Evolutionary conservation across 2,329 filamentous ascomycete species (phyloP), one percentile per base, ranked within the genome.

Genomic region (Rhinocladiella similis): DNA sequence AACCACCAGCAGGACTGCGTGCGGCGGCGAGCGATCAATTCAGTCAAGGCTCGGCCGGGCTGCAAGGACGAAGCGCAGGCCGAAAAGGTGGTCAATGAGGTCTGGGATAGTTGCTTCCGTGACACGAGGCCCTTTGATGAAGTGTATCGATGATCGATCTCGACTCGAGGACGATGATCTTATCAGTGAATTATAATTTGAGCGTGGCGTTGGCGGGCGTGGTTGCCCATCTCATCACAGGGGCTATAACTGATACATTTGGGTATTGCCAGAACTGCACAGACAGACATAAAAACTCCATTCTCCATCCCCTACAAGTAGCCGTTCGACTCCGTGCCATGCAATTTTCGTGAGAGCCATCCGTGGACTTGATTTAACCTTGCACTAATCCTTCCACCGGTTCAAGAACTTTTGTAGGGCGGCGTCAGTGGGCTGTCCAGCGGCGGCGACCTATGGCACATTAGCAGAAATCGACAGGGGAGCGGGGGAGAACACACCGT

Each of bases 51-150:
- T 33, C 81, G 94, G 59, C 91, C 91, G 14, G 80, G 82, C 46
- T 94, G 92, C 70, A 90, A 89, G 72, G 89, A 96, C 72, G 87
- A 96, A 66, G 85, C 86, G 13, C 90, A 97, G 65, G 94, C 94
- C 3, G 83, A 85, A 50, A 90, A 89, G 75, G 86, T 95, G 22
- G 91, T 99, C 56, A 94, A 97, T 73, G 88, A 96, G 73, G 94
- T 99, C n/a, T 99, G 93, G 91, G 92, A 96, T 65, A 97, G 91
- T 67, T 99, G 94, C 73, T 99, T 96, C 72, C 79, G 84, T 50
- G 94, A 99, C 74, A 97, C 93, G 3, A 81, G 94, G 68, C 94
- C 94, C 1, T 99, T 99, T 74, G 91, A 97, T 72, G 93, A 97
- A 72, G 91, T 99, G 51, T 99, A 96, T 73, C 86, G 90, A 69